Conservation (phyloP, 371 early-diverging fungal species). For the Saksenaea oblongispora region DNA sequence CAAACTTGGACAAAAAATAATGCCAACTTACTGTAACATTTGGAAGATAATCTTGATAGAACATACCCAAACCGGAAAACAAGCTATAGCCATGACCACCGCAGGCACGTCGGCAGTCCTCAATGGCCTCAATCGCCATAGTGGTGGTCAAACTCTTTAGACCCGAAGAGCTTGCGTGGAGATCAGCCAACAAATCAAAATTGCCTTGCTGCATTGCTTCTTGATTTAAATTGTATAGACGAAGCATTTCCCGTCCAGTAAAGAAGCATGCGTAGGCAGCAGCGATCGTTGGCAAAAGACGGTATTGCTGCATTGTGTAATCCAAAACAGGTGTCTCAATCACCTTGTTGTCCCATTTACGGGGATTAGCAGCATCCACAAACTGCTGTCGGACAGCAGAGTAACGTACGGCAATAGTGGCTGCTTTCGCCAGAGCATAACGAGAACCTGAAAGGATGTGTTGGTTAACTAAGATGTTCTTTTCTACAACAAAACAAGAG, state of each 20-base stretch:
- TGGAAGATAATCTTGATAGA: slow-evolving; percentile 74
- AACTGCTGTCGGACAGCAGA: slow-evolving; percentile 84
- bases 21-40: slow-evolving; percentile 60
- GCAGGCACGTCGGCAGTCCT: slow-evolving; percentile 79
- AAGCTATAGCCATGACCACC: slow-evolving; percentile 89
- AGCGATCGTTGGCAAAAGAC: slow-evolving; percentile 80
- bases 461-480: neutral
- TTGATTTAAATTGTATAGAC: slow-evolving; percentile 68
- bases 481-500: neutral
- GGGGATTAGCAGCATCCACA: slow-evolving; percentile 55
- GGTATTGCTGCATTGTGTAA: slow-evolving; percentile 80
- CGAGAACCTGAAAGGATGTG: slow-evolving; percentile 27
- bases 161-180: slow-evolving; percentile 86
- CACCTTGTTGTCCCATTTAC: slow-evolving; percentile 19
- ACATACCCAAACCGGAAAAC: slow-evolving; percentile 76
- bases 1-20: neutral
- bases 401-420: slow-evolving; percentile 81
- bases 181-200: slow-evolving; percentile 71
- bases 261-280: slow-evolving; percentile 78
- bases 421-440: slow-evolving; percentile 74
- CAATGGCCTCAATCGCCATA: slow-evolving; percentile 71
- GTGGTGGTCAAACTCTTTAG: slow-evolving; percentile 83
- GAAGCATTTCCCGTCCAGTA: slow-evolving; percentile 72
- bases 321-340: slow-evolving; percentile 79
- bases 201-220: slow-evolving; percentile 70